A percentile compares a stretch with the other conserved stretches of the same genome.
phyloP scores from a whole-genome alignment of 1,284 basidiomycete species.

The Marasmius sp. region DNA sequence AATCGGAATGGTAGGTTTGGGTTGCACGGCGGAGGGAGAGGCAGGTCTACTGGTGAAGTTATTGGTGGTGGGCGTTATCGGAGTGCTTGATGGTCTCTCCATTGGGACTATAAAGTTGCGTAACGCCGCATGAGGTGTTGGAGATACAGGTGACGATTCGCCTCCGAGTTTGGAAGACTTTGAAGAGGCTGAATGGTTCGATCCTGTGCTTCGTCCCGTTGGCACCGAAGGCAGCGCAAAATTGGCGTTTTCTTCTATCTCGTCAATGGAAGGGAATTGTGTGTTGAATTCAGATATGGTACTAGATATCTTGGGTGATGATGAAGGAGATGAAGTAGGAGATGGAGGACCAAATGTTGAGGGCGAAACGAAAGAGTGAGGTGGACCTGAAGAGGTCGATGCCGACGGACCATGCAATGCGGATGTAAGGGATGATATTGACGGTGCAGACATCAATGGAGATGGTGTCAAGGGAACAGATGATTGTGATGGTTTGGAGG shows the following conservation, averaged over 20 bases:
- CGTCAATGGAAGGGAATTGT: constrained; percentile 72
- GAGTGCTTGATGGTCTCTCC: constrained; percentile 73
- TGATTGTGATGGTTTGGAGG: constrained; percentile 16
- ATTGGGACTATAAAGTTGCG: constrained; percentile 37
- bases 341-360: constrained; percentile 73
- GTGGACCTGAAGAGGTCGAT: constrained; percentile 45
- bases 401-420: constrained; percentile 22
- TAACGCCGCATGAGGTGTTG: constrained; percentile 9
- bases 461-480: constrained; percentile 19
- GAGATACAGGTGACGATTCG: constrained; percentile 17
- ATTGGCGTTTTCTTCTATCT: constrained; percentile 57
- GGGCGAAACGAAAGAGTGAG: constrained; percentile 61
- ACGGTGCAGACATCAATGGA: constrained; percentile 28
- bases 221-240: constrained; percentile 51
- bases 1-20: constrained; percentile 35
- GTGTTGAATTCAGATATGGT: constrained; percentile 56
- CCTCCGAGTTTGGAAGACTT: constrained; percentile 25
- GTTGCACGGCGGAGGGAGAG: constrained; percentile 28
- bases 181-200: constrained; percentile 25
- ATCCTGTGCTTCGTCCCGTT: constrained; percentile 32
- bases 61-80: constrained; percentile 58
- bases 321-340: constrained; percentile 59
- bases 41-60: constrained; percentile 60
- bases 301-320: constrained; percentile 39
- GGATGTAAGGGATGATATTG: constrained; percentile 25